Evolutionary conservation across 2,329 filamentous ascomycete genomes (phyloP).

Genomic region (Hortaea werneckii): DNA sequence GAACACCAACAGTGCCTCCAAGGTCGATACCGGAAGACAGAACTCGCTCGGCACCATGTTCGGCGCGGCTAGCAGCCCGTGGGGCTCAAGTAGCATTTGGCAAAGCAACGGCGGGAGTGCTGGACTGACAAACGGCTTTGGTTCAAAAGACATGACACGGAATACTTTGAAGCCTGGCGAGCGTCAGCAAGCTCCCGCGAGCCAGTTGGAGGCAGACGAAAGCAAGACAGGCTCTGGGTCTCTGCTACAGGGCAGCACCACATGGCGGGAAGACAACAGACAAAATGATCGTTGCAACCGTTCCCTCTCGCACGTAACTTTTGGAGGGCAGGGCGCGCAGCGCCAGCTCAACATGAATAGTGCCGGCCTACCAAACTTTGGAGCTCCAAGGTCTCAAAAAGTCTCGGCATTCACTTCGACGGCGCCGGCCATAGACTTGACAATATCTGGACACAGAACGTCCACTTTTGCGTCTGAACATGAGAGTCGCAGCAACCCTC

Average conservation of each 20-base stretch:
- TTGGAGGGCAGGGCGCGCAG: constrained; percentile 27
- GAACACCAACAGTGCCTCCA: constrained; percentile 4
- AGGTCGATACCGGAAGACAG: constrained; percentile 11
- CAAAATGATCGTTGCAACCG: constrained; percentile 10
- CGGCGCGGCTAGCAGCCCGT: constrained; percentile 7
- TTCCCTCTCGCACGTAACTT: constrained; percentile 24
- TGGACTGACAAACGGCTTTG: constrained; percentile 10
- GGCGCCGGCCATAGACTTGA: constrained; percentile 14
- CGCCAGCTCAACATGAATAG: constrained; percentile 30
- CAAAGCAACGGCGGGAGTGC: constrained; percentile 8
- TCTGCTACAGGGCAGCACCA: constrained; percentile 53
- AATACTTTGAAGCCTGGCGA: constrained; percentile 19
- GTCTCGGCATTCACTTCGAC: constrained; percentile 13
- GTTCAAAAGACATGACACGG: constrained; percentile 10
- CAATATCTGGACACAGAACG: constrained; percentile 11
- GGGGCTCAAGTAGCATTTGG: constrained; percentile 23
- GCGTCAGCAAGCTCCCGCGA: constrained; percentile 12
- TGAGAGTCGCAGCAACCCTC: constrained; percentile 13
- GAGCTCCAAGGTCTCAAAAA: constrained; percentile 21
- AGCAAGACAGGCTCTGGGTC: constrained; percentile 59
- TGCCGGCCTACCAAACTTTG: constrained; percentile 23
- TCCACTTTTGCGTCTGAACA: constrained; percentile 14
- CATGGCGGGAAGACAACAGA: constrained; percentile 41
- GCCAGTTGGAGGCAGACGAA: constrained; percentile 28
- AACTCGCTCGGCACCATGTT: constrained; percentile 8